Evolutionary conservation across 1,284 basidiomycete genomes (phyloP).

Genomic region (Microbotryum lychnidis-dioicae): DNA sequence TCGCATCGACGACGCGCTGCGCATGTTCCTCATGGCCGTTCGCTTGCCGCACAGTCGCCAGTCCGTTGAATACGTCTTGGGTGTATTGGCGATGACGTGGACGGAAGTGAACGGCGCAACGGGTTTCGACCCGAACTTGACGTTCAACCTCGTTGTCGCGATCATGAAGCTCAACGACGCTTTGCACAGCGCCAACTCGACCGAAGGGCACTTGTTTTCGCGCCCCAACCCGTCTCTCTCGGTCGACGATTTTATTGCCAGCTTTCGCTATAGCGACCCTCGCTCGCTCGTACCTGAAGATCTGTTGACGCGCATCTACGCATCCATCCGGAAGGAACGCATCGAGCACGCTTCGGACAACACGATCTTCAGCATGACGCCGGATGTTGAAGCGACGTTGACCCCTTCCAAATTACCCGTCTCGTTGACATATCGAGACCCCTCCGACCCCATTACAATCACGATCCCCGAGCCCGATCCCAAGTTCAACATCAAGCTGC

Average conservation of each 20-base stretch:
- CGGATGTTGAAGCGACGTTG: slow-evolving; percentile 52
- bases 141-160: slow-evolving; percentile 69
- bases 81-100: slow-evolving; percentile 76
- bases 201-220: slow-evolving; percentile 13
- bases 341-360: slow-evolving; percentile 57
- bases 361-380: slow-evolving; percentile 32
- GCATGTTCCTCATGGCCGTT: slow-evolving; percentile 76
- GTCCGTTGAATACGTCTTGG: slow-evolving; percentile 56
- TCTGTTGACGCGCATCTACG: slow-evolving; percentile 63
- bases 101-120: slow-evolving; percentile 73
- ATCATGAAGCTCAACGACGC: slow-evolving; percentile 80
- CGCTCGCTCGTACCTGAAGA: slow-evolving; percentile 62
- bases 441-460: slow-evolving; percentile 75
- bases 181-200: slow-evolving; percentile 46
- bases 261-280: slow-evolving; percentile 66
- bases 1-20: slow-evolving; percentile 77
- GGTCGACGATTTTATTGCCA: slow-evolving; percentile 64
- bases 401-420: slow-evolving; percentile 61
- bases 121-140: slow-evolving; percentile 43
- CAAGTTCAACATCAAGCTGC: slow-evolving; percentile 65
- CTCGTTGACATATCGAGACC: slow-evolving; percentile 69
- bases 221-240: slow-evolving; percentile 46
- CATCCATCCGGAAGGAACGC: slow-evolving; percentile 59
- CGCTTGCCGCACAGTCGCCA: slow-evolving; percentile 56
- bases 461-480: slow-evolving; percentile 72